These are phyloP conservation scores for Kwoniella europaea DNA, from an alignment of 768 basidiomycete genomes.

Conservation along the genomic window DNA sequence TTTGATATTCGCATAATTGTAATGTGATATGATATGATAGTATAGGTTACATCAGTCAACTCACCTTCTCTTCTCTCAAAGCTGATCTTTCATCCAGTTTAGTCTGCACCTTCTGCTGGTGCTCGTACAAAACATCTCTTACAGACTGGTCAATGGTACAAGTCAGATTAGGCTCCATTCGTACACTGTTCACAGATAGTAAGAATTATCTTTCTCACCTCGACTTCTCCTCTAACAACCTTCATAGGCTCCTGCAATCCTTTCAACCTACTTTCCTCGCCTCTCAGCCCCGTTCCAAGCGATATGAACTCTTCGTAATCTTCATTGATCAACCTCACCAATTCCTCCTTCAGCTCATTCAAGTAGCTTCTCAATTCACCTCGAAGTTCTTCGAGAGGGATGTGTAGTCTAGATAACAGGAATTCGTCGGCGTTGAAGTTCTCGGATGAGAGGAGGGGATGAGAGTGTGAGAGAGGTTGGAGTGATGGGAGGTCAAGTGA, in stretches of 20 bases:
- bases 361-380: conserved; percentile 85
- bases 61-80: conserved; percentile 84
- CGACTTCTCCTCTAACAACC: conserved; percentile 69
- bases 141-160: conserved; percentile 30
- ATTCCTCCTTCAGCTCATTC: conserved; percentile 81
- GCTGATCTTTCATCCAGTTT: conserved; percentile 75
- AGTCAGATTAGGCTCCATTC: neutral
- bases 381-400: conserved; percentile 84
- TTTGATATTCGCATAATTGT: neutral
- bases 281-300: conserved; percentile 86
- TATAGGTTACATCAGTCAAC: neutral
- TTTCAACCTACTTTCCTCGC: conserved; percentile 75
- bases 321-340: conserved; percentile 93
- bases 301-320: conserved; percentile 99
- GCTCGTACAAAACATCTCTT: conserved; percentile 25
- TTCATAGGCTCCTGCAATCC: conserved; percentile 72
- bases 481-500: conserved; percentile 58
- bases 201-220: conserved; percentile 63
- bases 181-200: neutral
- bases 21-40: neutral
- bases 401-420: conserved; percentile 80
- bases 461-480: conserved; percentile 76
- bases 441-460: conserved; percentile 72
- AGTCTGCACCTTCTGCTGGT: conserved; percentile 71
- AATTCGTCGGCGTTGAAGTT: conserved; percentile 83